Evolutionary conservation across 441 rosid genomes (phyloP).

Genomic region (Metrosideros polymorpha): DNA sequence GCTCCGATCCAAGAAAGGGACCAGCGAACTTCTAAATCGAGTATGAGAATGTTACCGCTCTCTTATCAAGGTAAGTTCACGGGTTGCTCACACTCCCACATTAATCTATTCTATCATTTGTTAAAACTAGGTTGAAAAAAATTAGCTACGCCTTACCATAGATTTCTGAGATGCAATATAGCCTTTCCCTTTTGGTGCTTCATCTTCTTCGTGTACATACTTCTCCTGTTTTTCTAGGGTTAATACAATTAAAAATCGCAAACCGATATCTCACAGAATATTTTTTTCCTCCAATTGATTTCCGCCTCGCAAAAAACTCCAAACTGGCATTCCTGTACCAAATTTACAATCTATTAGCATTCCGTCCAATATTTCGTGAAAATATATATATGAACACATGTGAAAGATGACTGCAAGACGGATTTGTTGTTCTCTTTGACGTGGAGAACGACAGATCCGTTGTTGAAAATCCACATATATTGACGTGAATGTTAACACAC

Average conservation of each 20-base stretch:
- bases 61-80: neutral
- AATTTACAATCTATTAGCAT: neutral
- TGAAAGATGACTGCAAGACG: neutral
- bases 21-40: neutral
- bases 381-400: neutral
- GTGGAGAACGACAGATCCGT: neutral
- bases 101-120: neutral
- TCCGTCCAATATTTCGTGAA: neutral
- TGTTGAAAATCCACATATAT: neutral
- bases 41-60: neutral
- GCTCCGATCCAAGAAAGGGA: neutral
- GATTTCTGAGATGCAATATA: neutral
- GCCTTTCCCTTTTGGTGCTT: neutral
- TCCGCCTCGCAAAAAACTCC: rapidly evolving
- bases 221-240: neutral
- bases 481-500: neutral
- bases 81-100: neutral
- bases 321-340: neutral
- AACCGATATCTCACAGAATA: neutral
- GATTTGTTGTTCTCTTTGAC: too few relatives aligned
- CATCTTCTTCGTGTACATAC: neutral
- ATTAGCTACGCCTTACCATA: neutral
- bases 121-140: neutral
- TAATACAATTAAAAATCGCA: neutral
- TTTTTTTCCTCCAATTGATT: neutral